Percentiles rank a stretch among this genome's conserved stretches.
Evolutionary conservation across 352 stramenopile species (phyloP).

Genomic region (Globisporangium paroecandrum): DNA sequence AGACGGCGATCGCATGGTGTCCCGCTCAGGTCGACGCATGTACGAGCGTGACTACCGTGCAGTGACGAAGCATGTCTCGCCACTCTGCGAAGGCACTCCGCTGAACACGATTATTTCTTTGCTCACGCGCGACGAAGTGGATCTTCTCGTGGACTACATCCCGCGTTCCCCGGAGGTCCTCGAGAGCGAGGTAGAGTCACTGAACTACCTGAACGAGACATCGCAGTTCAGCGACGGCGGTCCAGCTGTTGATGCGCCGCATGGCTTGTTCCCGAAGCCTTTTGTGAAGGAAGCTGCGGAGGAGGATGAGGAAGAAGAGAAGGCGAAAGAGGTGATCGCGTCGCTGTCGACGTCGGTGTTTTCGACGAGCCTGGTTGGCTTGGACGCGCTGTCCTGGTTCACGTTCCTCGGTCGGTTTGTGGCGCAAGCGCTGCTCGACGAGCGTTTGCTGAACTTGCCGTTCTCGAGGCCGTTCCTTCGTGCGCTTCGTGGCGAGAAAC

Average conservation of each 20-base stretch:
- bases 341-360: not conserved
- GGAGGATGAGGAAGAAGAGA: conserved; percentile 8
- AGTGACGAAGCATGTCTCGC: conserved; percentile 76
- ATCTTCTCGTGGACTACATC: conserved; percentile 41
- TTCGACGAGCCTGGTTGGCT: conserved; percentile 5
- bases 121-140: conserved; percentile 42
- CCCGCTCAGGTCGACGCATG: conserved; percentile 64
- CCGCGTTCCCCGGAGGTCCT: conserved; percentile 56
- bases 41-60: conserved; percentile 75
- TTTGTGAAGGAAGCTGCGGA: conserved; percentile 13
- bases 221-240: conserved; percentile 23
- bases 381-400: conserved; percentile 50
- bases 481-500: conserved; percentile 45
- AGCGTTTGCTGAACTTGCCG: conserved; percentile 77
- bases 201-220: conserved; percentile 53
- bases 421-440: conserved; percentile 75
- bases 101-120: conserved; percentile 44
- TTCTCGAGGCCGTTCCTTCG: conserved; percentile 73
- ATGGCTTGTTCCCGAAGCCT: conserved; percentile 53
- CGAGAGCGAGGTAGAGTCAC: conserved; percentile 59
- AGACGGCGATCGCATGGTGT: conserved; percentile 67
- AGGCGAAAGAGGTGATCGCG: not conserved
- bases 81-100: conserved; percentile 67
- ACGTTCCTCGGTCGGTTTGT: conserved; percentile 72
- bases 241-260: conserved; percentile 43